Evolutionary conservation across 495 filamentous ascomycete genomes (phyloP), one percentile per base, ranked within the genome.

Genomic region (Penicillium turbatum): DNA sequence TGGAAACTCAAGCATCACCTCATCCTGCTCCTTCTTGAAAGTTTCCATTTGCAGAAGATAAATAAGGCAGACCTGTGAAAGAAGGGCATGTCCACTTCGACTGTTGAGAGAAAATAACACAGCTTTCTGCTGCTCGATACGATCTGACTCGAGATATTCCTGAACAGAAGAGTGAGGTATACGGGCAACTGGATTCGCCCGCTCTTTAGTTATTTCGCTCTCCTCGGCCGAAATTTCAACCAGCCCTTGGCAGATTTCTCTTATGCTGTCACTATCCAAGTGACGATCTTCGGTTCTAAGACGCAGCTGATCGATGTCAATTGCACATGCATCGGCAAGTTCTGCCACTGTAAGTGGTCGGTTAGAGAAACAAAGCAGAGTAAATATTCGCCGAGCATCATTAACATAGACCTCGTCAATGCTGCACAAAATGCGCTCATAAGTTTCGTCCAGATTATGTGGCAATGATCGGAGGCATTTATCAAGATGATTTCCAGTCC

Each of bases 121-220:
- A 66, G 11, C 42, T 64, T 32, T 61, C 56, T 19, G n/a, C n/a
- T 66, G 56, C 2, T 30, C 32, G 30, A 72, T 65, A 9, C 65
- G 63, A 6, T 67, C 59, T n/a, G 66, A 72, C 45, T 67, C 51
- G 38, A 75, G 66, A 48, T 75, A 75, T 49, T 75, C 69, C 42
- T 69, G 68, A 6, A 73, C 66, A 8, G 72, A 73, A 52, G 66
- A 72, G 52, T 75, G 72, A 16, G 71, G 64, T 35, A 74, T 66
- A 6, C 61, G 65, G 53, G 63, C 57, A 16, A 42, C 53, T 17
- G 11, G 12, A 8, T 50, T 37, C 32, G 9, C 19, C 42, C 26
- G 13, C n/a, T n/a, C n/a, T n/a, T n/a, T n/a, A n/a, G n/a, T n/a
- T n/a, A n/a, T n/a, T n/a, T n/a, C n/a, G n/a, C n/a, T n/a, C 49